phyloP scores from a whole-genome alignment of 2,329 filamentous ascomycete species.

The Colletotrichum sublineola region DNA sequence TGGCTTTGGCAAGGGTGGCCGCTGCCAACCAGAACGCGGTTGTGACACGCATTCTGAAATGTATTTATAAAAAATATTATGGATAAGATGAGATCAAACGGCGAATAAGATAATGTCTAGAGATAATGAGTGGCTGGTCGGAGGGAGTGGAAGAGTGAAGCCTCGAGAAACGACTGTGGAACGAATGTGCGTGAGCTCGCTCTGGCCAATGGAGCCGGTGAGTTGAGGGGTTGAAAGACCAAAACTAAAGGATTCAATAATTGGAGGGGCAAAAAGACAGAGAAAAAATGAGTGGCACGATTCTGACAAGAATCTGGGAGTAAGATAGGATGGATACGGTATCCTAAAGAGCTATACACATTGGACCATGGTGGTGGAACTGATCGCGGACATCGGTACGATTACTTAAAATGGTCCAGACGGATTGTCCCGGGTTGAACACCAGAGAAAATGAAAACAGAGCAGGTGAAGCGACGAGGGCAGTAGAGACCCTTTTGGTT shows the following conservation, averaged over 20 bases:
- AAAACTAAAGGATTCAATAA: neutral
- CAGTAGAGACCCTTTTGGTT: neutral
- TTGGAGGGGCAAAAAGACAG: neutral
- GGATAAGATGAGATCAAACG: neutral
- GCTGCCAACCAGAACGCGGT: conserved; percentile 38
- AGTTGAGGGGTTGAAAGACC: neutral
- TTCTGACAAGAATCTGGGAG: conserved; percentile 2
- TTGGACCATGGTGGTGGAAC: conserved; percentile 2
- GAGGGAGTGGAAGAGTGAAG: neutral
- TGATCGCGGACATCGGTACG: neutral
- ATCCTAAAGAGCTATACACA: conserved; percentile 15
- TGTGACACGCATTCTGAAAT: conserved; percentile 39
- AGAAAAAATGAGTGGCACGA: conserved; percentile 15
- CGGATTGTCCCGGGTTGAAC: neutral
- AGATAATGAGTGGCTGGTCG: conserved; percentile 3
- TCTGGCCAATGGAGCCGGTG: neutral
- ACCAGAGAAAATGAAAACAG: neutral
- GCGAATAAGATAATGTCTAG: neutral
- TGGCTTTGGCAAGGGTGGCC: conserved; percentile 42
- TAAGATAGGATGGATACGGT: neutral
- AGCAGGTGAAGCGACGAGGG: neutral
- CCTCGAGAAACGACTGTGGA: neutral
- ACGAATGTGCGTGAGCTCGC: neutral
- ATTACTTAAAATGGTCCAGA: neutral
- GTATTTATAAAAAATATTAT: neutral